Evolutionary conservation across 805 yeast species (phyloP), one percentile per base, ranked within the genome.

Genomic region (Yamadazyma tumulicola): DNA sequence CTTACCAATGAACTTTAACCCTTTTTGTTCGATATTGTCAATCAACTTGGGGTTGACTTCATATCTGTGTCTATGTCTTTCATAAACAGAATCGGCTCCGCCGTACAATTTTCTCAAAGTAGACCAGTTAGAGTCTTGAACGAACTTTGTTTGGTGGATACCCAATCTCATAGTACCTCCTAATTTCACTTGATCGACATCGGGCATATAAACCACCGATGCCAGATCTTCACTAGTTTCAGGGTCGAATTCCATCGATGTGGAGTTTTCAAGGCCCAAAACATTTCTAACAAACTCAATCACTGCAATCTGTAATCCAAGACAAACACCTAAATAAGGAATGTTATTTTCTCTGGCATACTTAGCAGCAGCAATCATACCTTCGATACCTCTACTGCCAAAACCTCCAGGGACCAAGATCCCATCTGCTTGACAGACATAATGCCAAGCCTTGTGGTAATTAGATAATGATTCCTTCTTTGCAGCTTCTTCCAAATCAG

Each of bases 101-200:
- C 93, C 94, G 59, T 91, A 91, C 35, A 91, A 70, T 63, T 77
- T 74, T 61, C 85, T 79, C 52, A 93, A 76, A 44, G 69, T 73
- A 31, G 86, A 75, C 75, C 79, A 69, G 44, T 81, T 81, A 31
- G 85, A 64, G 43, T 71, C 77, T 12, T 66, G 66, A 52, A 77
- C 80, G 73, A 93, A 93, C 45, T 74, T 76, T 25, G 97, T 88
- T 47, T 89, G 79, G 64, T 96, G 88, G 46, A 87, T 73, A 51
- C 99, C 99, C 49, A 93, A 75, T 72, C 99, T 82, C 99, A 93
- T 93, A 33, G 97, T 91, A 48, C 99, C 99, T 45, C 99, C 99
- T 71, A 93, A 75, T 59, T 86, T 87, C 49, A 84, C 80, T 69
- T 88, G 91, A 64, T 88, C 95, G 43, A 91, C 88, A 64, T 93